Evolutionary conservation across 768 basidiomycete species (phyloP).

Genomic region (Auricularia sp.): DNA sequence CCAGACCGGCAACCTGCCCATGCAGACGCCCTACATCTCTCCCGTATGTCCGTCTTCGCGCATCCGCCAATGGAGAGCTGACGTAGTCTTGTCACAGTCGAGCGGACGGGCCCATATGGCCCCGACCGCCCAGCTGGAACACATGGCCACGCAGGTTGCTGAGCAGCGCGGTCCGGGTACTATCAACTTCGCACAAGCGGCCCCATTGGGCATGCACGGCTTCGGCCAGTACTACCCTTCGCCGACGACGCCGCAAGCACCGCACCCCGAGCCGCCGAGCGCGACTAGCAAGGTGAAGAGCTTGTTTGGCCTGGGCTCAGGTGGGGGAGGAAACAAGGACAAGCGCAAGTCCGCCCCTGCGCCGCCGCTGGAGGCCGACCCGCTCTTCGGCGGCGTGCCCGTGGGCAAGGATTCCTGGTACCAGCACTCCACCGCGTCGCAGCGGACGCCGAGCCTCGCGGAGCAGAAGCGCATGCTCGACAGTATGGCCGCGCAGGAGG

Average conservation of each 20-base stretch:
- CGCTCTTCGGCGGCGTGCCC: neutral
- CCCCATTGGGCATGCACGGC: neutral
- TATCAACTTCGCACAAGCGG: neutral
- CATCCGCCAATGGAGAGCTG: neutral
- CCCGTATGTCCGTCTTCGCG: neutral
- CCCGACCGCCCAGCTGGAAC: neutral
- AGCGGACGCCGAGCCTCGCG: too few relatives aligned
- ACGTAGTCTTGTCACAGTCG: neutral
- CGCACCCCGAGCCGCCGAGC: neutral
- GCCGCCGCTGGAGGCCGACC: neutral
- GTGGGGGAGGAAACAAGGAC: neutral
- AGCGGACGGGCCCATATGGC: neutral
- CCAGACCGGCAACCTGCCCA: neutral
- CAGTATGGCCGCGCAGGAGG: too few relatives aligned
- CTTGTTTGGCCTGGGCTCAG: neutral
- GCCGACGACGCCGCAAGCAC: neutral
- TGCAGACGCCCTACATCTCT: neutral
- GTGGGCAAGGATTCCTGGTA: too few relatives aligned
- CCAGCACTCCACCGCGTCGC: too few relatives aligned
- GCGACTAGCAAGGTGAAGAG: neutral
- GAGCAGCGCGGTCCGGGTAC: neutral
- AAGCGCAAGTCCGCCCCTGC: neutral
- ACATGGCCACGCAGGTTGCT: neutral
- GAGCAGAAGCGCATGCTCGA: too few relatives aligned
- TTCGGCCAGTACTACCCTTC: neutral